Evolutionary conservation across 176 grass and related monocot genomes (phyloP), one percentile per base, ranked within the genome.

Genomic region (Aegilops umbellulata): DNA sequence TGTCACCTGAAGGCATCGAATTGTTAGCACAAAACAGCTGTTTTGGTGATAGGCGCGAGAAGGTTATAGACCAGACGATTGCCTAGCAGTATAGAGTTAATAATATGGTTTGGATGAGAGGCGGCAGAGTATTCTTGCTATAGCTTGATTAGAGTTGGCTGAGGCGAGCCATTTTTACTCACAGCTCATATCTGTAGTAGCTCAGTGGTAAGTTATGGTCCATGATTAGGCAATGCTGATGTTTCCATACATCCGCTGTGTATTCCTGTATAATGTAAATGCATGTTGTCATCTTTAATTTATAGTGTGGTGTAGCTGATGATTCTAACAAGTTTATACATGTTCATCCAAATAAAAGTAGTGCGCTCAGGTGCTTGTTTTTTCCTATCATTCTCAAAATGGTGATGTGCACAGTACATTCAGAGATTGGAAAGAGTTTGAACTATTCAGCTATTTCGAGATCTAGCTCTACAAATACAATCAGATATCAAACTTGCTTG

Each of bases 1-100:
- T 94, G 36, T 88, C 90, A 80, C 60, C 57, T 8, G 84, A 94
- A 74, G 88, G 84, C 47, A 27, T 89, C 6, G 76, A 86, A 86
- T 81, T 98, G 31, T 95, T 98, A 83, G 72, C 84, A 85, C 72
- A 70, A 72, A 85, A 78, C 42, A 85, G 87, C 67, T 69, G 71
- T 86, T 95, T 94, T 62, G 38, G 90, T 81, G 67, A 87, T 8
- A 81, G 81, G n/a, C 60, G 9, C 1, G 22, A 84, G 61, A 87
- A 63, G 35, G 36, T 87, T 80, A 29, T 74, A 76, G 85, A 84
- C 16, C 34, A 91, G 42, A 11, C 12, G 6, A 68, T 29, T 29
- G 25, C 20, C 58, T 76, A 73, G 75, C 2, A 57, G 46, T 70
- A 86, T 51, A 53, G 49, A 41, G 34, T 75, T 80, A 80, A 80